Evolutionary conservation across 148 eudicot species (phyloP).

Genomic region (Cornus suecica): DNA sequence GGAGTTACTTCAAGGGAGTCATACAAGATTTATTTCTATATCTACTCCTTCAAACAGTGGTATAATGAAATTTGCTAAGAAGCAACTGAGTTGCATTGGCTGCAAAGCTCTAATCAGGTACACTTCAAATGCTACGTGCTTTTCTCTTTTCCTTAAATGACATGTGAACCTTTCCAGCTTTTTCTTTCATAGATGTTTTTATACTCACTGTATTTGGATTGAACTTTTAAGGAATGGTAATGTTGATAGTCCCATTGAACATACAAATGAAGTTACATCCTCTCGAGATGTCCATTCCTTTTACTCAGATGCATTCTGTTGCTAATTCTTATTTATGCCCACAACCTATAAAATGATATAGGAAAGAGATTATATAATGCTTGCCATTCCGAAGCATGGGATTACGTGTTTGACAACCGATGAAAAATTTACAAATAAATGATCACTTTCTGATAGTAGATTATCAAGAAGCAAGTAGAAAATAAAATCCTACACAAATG

Average conservation of each 20-base stretch:
- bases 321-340: neutral
- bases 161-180: neutral
- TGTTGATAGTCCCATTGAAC: neutral
- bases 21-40: slow-evolving; percentile 89
- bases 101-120: slow-evolving; percentile 94
- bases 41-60: slow-evolving; percentile 94
- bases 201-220: neutral
- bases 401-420: no score
- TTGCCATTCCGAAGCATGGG: neutral
- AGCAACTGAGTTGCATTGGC: slow-evolving; percentile 89
- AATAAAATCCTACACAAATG: no score
- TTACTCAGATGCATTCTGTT: neutral
- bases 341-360: neutral
- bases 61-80: slow-evolving; percentile 96
- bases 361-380: neutral
- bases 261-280: neutral
- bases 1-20: slow-evolving; percentile 90
- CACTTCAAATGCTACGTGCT: neutral
- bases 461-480: neutral
- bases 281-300: neutral
- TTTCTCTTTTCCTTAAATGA: neutral
- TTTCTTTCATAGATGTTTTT: neutral
- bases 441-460: neutral
- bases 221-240: neutral
- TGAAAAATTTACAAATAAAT: neutral